Conservation (phyloP, 495 filamentous ascomycete species). For the Darksidea phi region DNA sequence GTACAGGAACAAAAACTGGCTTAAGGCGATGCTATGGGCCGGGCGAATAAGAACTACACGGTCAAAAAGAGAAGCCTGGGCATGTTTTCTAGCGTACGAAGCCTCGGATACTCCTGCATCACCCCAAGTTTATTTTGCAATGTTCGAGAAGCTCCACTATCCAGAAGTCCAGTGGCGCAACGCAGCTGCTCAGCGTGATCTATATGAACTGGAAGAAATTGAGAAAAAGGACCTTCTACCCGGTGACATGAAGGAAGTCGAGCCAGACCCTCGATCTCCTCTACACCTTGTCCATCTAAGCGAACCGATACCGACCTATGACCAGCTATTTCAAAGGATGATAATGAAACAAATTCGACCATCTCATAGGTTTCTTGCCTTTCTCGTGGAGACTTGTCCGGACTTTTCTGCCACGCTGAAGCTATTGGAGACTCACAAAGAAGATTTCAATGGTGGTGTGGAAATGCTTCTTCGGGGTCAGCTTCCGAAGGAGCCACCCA, state of each 20-base stretch:
- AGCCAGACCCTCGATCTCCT: conserved; percentile 55
- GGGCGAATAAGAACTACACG: conserved; percentile 64
- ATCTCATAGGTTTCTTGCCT: conserved; percentile 46
- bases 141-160: conserved; percentile 60
- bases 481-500: conserved; percentile 16
- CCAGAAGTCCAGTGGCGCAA: conserved; percentile 32
- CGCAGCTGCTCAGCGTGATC: background rate
- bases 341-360: conserved; percentile 49
- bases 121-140: conserved; percentile 54
- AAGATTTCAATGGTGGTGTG: conserved; percentile 43
- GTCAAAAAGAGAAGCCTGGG: conserved; percentile 71
- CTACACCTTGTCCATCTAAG: conserved; percentile 59
- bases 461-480: conserved; percentile 24
- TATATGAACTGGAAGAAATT: background rate
- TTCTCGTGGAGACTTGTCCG: conserved; percentile 50
- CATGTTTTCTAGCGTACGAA: conserved; percentile 60
- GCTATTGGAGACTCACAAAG: conserved; percentile 45
- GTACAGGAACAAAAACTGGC: background rate
- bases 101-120: conserved; percentile 31
- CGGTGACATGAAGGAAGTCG: conserved; percentile 61
- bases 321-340: conserved; percentile 58
- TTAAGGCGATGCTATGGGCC: conserved; percentile 48
- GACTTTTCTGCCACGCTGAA: conserved; percentile 46
- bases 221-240: conserved; percentile 45
- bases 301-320: conserved; percentile 54